These are phyloP conservation scores for Nannochloris sp. DNA, from an alignment of 139 green algal species.

Conservation along the genomic window DNA sequence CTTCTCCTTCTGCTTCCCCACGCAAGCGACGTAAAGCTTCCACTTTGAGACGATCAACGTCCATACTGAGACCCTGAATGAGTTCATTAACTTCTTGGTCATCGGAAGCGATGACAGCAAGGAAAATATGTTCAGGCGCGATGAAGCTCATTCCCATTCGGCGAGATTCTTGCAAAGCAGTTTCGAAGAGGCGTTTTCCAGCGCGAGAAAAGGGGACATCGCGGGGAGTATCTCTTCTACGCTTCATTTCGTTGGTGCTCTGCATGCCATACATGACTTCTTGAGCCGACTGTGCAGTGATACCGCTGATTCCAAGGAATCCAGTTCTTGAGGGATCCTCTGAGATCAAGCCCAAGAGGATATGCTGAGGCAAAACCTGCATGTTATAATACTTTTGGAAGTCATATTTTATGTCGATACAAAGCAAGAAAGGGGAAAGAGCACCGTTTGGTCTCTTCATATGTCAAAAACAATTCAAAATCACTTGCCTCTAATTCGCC, in stretches of 20 bases:
- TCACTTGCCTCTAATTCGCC: constrained; percentile 45
- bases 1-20: constrained; percentile 46
- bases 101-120: constrained; percentile 52
- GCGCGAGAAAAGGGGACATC: constrained; percentile 70
- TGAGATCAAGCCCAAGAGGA: constrained; percentile 81
- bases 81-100: not conserved
- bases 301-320: constrained; percentile 62
- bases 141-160: constrained; percentile 77
- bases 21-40: constrained; percentile 50
- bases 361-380: constrained; percentile 73
- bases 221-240: constrained; percentile 9
- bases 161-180: constrained; percentile 69
- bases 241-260: not conserved
- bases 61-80: constrained; percentile 30
- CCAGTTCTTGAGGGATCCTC: constrained; percentile 54
- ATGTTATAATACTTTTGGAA: not conserved
- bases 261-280: not conserved
- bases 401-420: not conserved
- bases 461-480: not conserved
- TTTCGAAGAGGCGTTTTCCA: constrained; percentile 75
- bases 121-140: constrained; percentile 81
- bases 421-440: not conserved
- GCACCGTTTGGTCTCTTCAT: not conserved
- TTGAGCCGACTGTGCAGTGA: constrained; percentile 39
- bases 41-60: constrained; percentile 38